Evolutionary conservation across 78 protist species (phyloP), one percentile per base, ranked within the genome.

Genomic region (Dictyostelium purpureum): DNA sequence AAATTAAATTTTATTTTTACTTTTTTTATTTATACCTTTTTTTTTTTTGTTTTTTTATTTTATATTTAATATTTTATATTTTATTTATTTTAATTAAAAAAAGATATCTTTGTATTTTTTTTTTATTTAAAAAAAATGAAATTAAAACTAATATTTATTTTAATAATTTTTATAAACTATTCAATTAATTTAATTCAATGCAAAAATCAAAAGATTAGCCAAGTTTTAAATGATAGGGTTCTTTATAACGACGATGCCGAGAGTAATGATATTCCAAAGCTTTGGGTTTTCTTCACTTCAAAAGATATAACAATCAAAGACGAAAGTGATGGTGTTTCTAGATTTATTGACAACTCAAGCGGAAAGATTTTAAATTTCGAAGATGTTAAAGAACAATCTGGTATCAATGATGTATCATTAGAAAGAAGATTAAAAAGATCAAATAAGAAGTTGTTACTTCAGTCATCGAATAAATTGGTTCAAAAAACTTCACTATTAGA

Each of bases 281-380:
- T 85, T 59, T 85, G 92, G 92, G 82, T 85, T 18, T 85, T 73
- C 45, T 85, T 85, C n/a, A 85, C 71, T 61, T 16, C 38, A 35
- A 85, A 85, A 37, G 56, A 40, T 47, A 59, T 70, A 6, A 31
- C 9, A 21, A 70, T 26, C 26, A 21, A 33, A 9, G 33, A 52
- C 47, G 40, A 38, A 10, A 0, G 16, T 4, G 18, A 38, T 75
- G 35, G 47, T 3, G 31, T 21, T 18, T 26, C 12, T 14, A 19
- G 6, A 43, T 35, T 71, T 28, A 26, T 40, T 18, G 76, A 69
- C 33, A 69, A 38, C n/a, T 14, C 31, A 6, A 38, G 38, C 38
- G 57, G 51, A 21, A 26, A 71, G 24, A 59, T 33, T 43, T 28
- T 59, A 4, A 4, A 45, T 11, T 63, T 63, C 40, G 74, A 63